These are phyloP conservation scores for Mallotus nudiflorus DNA, from an alignment of 345 rosid genomes.

Conservation along the genomic window DNA sequence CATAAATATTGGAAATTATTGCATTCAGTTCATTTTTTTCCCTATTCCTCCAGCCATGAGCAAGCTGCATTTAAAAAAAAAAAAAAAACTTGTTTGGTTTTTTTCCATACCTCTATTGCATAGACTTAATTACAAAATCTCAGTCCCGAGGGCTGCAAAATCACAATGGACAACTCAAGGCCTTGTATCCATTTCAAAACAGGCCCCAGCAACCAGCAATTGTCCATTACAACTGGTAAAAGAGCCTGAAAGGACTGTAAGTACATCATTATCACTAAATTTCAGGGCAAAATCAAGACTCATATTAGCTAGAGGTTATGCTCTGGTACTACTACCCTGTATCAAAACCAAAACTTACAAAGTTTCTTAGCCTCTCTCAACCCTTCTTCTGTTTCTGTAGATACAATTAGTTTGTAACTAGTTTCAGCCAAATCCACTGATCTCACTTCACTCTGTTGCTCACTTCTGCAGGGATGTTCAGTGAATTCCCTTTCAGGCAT, in stretches of 20 bases:
- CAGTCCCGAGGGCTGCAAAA: not conserved
- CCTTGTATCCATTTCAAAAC: not conserved
- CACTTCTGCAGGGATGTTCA: not conserved
- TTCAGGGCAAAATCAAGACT: not conserved
- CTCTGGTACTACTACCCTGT: not conserved
- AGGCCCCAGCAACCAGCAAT: not conserved
- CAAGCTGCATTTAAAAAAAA: not conserved
- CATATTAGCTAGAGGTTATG: not conserved
- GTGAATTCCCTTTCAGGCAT: not conserved
- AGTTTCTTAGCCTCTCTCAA: not conserved
- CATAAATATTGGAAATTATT: too few species aligned
- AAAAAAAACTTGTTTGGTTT: too few species aligned
- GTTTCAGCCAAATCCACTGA: not conserved
- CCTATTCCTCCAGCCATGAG: too few species aligned
- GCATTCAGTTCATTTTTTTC: too few species aligned
- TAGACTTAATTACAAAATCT: not conserved
- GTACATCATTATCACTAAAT: not conserved
- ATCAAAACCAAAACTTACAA: not conserved
- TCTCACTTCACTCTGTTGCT: not conserved
- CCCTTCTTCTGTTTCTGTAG: conserved; percentile 1
- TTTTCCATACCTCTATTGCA: not conserved
- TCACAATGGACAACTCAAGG: not conserved
- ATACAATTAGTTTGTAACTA: not conserved
- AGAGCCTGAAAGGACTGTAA: not conserved
- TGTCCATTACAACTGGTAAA: too few species aligned